Percentiles rank a stretch among this genome's conserved stretches.
Conservation (phyloP, 306 rosid species). For the Acmispon strigosus region DNA sequence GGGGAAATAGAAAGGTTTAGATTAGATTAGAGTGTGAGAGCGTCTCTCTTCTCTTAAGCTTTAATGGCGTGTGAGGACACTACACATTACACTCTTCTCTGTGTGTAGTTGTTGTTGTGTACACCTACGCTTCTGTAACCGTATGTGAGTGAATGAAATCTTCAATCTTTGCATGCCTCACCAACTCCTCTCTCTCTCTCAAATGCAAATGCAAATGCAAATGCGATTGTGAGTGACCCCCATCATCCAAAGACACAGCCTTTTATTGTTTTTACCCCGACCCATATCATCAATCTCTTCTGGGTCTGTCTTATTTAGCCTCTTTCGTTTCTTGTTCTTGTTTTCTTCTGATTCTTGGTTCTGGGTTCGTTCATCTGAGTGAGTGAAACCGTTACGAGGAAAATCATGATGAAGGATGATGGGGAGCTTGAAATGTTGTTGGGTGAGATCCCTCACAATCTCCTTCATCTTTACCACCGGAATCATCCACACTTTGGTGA, state of each 20-base stretch:
- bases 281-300: neutral
- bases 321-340: slow-evolving; percentile 1
- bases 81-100: slow-evolving; percentile 9
- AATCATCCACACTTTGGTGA: slow-evolving; percentile 17
- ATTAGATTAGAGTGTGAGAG: neutral
- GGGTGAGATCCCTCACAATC: slow-evolving; percentile 55
- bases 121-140: slow-evolving; percentile 28
- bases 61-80: slow-evolving; percentile 39
- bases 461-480: neutral
- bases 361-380: neutral
- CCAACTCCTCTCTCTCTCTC: slow-evolving; percentile 23
- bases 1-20: slow-evolving; percentile 1
- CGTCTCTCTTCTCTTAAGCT: slow-evolving; percentile 31
- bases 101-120: neutral
- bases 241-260: neutral
- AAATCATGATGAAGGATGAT: slow-evolving; percentile 24
- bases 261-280: neutral
- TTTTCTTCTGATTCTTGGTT: slow-evolving; percentile 13
- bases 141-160: slow-evolving; percentile 7
- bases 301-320: neutral
- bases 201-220: neutral
- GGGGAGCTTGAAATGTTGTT: slow-evolving; percentile 39
- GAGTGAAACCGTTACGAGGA: neutral
- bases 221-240: neutral
- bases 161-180: slow-evolving; percentile 62